Evolutionary conservation across 192 early-diverging fungal genomes (phyloP), one percentile per base, ranked within the genome.

Genomic region (Podila horticola): DNA sequence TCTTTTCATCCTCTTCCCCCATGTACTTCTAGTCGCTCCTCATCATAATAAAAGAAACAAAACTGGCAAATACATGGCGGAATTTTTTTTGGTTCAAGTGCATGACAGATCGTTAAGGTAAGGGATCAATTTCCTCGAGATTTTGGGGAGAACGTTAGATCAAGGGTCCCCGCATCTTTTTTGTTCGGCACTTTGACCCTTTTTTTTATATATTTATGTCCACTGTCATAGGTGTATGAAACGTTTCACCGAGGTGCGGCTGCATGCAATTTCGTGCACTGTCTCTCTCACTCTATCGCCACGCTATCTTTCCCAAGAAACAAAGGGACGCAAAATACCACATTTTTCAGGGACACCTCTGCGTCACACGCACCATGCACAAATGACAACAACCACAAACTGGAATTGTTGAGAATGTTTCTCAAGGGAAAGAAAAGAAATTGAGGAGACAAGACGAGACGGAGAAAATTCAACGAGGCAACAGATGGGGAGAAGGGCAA

Each of bases 391-490:
- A 41, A 52, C 3, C 24, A n/a, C n/a, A 55, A 55, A 55, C 52
- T 55, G 52, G 52, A 55, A 55, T 55, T 55, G 52, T 55, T 55
- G 22, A 55, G 52, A 55, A 55, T 55, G 52, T 22, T 55, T 55
- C 0, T 1, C 10, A 26, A 55, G 3, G 41, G 13, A 45, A 45
- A 34, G n/a, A 34, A 2, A 45, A 13, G 3, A 41, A 41, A 17
- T 45, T 15, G 41, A 45, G 38, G 38, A 41, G 41, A 45, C 41
- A 45, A 45, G 15, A 13, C 4, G 41, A 45, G 41, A 45, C 15
- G 15, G 41, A 45, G 2, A 15, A 45, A 15, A 12, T 15, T 36
- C 41, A 45, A 15, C 34, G 34, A 45, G 41, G 41, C 41, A 15
- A 45, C 41, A 45, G 15, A 45, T 45, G 41, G 3, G 41, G 15